Evolutionary conservation across 2,329 filamentous ascomycete genomes (phyloP).

Genomic region (Colletotrichum aenigma): DNA sequence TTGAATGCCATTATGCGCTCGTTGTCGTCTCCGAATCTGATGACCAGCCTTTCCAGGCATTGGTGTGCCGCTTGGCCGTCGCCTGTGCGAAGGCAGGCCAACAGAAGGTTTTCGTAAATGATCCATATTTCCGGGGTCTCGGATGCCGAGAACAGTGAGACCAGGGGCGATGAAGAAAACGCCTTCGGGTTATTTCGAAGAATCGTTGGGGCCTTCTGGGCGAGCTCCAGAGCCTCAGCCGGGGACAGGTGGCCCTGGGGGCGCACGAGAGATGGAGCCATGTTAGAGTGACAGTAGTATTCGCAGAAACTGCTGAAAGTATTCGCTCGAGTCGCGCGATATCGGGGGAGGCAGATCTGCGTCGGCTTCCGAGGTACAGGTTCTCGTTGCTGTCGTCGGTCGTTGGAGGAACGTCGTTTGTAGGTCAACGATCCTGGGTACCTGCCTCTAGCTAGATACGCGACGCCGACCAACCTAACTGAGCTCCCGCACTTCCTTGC

Average conservation of each 20-base stretch:
- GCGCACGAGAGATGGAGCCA: constrained; percentile 59
- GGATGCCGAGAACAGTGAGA: constrained; percentile 56
- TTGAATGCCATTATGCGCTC: constrained; percentile 84
- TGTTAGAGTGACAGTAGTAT: constrained; percentile 26
- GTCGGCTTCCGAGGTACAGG: neutral
- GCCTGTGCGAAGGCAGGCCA: constrained; percentile 82
- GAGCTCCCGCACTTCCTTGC: neutral
- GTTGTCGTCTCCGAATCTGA: constrained; percentile 83
- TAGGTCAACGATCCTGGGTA: neutral
- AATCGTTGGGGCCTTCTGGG: constrained; percentile 65
- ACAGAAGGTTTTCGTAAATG: constrained; percentile 83
- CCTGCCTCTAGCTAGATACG: neutral
- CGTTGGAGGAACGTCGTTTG: neutral
- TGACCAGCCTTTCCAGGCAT: constrained; percentile 75
- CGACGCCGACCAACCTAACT: neutral
- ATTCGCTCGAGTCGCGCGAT: neutral
- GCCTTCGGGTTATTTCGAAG: constrained; percentile 58
- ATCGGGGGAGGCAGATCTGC: neutral
- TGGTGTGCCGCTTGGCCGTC: constrained; percentile 79
- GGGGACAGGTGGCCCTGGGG: constrained; percentile 63
- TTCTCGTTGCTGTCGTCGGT: neutral
- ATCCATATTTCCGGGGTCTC: constrained; percentile 86
- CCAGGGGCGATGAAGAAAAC: constrained; percentile 58
- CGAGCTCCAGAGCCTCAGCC: constrained; percentile 58
- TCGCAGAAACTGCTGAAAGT: neutral